Evolutionary conservation across 1,139 yeast species (phyloP), one percentile per base, ranked within the genome.

Genomic region (Arxiozyma slooffiae): DNA sequence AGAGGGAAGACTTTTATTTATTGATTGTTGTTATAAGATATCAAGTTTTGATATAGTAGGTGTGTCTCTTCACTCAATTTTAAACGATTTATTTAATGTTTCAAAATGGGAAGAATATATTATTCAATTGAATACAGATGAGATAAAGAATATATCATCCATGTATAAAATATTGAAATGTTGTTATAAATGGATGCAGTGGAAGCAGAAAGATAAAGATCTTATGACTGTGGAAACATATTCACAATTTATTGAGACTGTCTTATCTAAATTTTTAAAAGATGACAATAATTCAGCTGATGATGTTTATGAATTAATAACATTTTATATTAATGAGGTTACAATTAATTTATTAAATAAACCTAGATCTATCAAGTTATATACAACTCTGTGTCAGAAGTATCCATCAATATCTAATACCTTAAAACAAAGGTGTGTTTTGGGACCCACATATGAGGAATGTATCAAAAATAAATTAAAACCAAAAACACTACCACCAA

Each of bases 131-230:
- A 17, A 24, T 39, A 11, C 44, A 48, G 39, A 47, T 52, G 11
- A 49, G 46, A 23, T 40, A 39, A 22, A 39, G n/a, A 16, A 18
- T 5, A 20, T 39, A 20, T 16, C 24, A 8, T 3, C 49, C 7
- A 37, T 52, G 42, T 50, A 46, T 44, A 54, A 50, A 41, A 56
- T 54, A 46, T 55, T 53, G 41, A 50, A 44, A n/a, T 52, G 59
- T 44, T 57, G 54, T 37, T 52, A 52, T 17, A 51, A 51, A 14
- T 53, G 51, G n/a, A 37, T 46, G 22, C 39, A 47, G 18, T 42
- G 53, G 44, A 51, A 44, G 9, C 38, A 46, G 8, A 30, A 41
- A 9, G 6, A 40, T 8, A 43, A 38, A 8, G 41, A 36, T n/a
- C 16, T 17, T 1, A 30, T 47, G 7, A 7, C 11, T 14, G 18